These are phyloP conservation scores for Cucurbita moschata DNA, from an alignment of 306 rosid genomes.

Conservation along the genomic window DNA sequence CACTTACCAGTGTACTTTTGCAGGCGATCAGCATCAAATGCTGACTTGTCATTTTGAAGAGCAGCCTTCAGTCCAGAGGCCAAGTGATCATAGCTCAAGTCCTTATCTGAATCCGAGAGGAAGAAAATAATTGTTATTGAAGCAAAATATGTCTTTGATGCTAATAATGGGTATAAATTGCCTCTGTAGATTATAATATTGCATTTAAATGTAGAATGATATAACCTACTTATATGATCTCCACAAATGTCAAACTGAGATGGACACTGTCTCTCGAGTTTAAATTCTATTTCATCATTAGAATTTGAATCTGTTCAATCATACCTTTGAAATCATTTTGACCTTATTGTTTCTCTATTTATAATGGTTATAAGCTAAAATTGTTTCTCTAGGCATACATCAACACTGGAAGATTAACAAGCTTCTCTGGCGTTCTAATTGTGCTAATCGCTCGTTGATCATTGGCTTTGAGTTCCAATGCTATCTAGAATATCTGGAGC, in stretches of 20 bases:
- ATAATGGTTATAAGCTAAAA: background rate
- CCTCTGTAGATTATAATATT: background rate
- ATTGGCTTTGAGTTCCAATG: background rate
- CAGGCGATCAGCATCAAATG: constrained; percentile 76
- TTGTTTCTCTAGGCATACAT: background rate
- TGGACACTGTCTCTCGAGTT: background rate
- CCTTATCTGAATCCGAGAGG: constrained; percentile 38
- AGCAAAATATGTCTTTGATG: background rate
- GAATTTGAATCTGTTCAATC: background rate
- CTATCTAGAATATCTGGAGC: background rate
- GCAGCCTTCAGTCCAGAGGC: constrained; percentile 73
- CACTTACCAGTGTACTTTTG: constrained; percentile 64
- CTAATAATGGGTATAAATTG: background rate
- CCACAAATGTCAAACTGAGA: background rate
- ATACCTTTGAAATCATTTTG: background rate
- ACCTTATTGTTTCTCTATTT: background rate
- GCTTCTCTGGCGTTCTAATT: background rate
- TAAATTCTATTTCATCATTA: background rate
- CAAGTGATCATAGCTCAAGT: constrained; percentile 66
- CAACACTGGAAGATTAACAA: too few relatives aligned
- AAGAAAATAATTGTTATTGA: background rate
- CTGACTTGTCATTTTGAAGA: constrained; percentile 62
- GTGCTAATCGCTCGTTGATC: background rate
- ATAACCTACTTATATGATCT: background rate
- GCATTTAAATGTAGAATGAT: background rate